Evolutionary conservation across 495 filamentous ascomycete species (phyloP).

Genomic region (Hyaloscypha hepaticicola): DNA sequence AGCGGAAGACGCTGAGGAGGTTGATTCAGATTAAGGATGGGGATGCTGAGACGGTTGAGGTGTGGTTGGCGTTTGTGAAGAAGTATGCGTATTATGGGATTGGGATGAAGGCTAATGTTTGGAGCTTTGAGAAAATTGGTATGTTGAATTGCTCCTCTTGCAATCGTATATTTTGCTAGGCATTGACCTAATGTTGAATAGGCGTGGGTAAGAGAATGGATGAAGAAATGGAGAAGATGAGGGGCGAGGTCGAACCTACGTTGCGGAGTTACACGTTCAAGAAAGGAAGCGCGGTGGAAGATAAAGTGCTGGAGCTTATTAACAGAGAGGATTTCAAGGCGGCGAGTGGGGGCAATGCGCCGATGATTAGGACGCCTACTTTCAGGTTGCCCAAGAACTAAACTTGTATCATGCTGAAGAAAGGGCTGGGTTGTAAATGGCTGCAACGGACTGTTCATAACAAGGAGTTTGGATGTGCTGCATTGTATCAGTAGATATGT

Average conservation of each 20-base stretch:
- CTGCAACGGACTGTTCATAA: background rate
- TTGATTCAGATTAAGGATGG: constrained; percentile 94
- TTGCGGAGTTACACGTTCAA: constrained; percentile 63
- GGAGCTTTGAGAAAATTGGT: constrained; percentile 77
- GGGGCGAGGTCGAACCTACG: constrained; percentile 58
- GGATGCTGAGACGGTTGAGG: constrained; percentile 79
- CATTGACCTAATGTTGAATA: constrained; percentile 34
- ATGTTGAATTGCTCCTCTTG: constrained; percentile 24
- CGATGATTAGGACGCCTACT: constrained; percentile 12
- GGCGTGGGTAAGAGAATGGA: constrained; percentile 69
- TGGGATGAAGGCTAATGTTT: constrained; percentile 98
- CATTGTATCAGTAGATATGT: constrained; percentile 16
- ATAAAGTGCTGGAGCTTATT: constrained; percentile 56
- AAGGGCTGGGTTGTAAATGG: background rate
- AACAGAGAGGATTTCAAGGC: constrained; percentile 46
- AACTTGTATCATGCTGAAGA: background rate
- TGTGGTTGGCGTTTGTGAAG: constrained; percentile 87
- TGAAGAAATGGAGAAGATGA: constrained; percentile 52
- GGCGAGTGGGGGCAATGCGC: constrained; percentile 19
- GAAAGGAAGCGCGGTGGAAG: constrained; percentile 48
- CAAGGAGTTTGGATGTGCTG: background rate
- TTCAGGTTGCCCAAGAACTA: background rate
- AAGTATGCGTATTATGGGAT: constrained; percentile 92
- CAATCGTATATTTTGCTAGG: background rate
- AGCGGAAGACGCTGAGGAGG: constrained; percentile 80